Base-by-base conservation (phyloP, 2,329 filamentous ascomycete species). In the Verticillium isaacii region DNA sequence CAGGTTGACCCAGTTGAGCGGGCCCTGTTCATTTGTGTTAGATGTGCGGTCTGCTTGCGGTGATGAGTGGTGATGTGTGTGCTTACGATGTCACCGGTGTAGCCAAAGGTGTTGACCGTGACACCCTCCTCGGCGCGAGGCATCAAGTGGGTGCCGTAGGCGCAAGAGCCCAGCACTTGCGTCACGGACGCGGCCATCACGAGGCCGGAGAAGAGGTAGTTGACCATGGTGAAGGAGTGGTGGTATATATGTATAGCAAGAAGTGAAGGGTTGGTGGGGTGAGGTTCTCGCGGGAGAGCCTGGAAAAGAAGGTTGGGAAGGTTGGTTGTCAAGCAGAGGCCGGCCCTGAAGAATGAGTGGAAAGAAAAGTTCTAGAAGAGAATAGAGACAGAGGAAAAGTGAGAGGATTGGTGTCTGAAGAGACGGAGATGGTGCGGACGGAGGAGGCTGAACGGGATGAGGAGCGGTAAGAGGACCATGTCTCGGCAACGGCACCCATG, bases 1-100 rank as follows among this genome's bases (percentile, higher is more conserved):
- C 32, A 83, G 72, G 7, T 73, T 72, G 34, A 79, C 75, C 80
- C 80, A 83, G 68, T 78, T 79, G 62, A 81, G 69, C 8, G 80
- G 80, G 17, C 80, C 79, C 65, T 65, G 56, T 15, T 25, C 5
- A 6, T 11, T 5, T 14, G 45, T 12, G 39, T 39, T 9, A 41
- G 36, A 56, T 11, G 23, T 14, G 25, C 2, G 32, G 56, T 25
- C 32, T 15, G 15, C 2, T 7, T 36, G 15, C 11, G 7, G 23
- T 19, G 8, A 19, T 29, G 7, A 8, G 56, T 15, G 36, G 17
- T 15, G 23, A 39, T 19, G 39, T 57, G 17, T 15, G 17, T 23
- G 64, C 70, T 61, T 68, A 78, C 76, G 61, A 68, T 74, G 5
- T 66, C 32, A 15, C 74, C 77, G 14, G 68, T 65, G 60, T 79